phyloP scores from a whole-genome alignment of 768 basidiomycete species.

The Boletus speciosus region DNA sequence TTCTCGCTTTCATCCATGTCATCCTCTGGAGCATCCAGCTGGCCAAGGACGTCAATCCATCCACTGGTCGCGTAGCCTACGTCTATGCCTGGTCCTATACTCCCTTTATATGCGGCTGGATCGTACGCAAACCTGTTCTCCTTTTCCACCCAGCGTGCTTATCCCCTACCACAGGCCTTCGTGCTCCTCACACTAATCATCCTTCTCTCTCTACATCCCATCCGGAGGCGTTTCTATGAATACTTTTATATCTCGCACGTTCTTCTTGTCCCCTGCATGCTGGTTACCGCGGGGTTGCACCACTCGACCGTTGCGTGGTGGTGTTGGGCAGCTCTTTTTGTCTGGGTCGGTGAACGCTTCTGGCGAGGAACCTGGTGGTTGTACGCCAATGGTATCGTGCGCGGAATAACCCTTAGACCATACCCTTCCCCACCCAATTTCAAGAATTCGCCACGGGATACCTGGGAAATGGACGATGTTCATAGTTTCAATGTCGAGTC shows the following conservation, averaged over 20 bases:
- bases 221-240: constrained; percentile 57
- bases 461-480: constrained; percentile 27
- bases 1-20: constrained; percentile 57
- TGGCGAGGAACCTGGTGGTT: constrained; percentile 56
- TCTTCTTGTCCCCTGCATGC: constrained; percentile 56
- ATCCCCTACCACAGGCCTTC: constrained; percentile 45
- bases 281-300: constrained; percentile 61
- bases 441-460: constrained; percentile 7
- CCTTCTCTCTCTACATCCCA: constrained; percentile 44
- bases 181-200: constrained; percentile 50
- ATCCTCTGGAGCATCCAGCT: constrained; percentile 70
- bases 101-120: constrained; percentile 62
- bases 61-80: constrained; percentile 42
- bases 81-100: constrained; percentile 54
- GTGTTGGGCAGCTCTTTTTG: constrained; percentile 57
- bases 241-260: constrained; percentile 66
- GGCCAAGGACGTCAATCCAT: constrained; percentile 43
- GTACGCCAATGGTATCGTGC: constrained; percentile 54
- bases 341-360: constrained; percentile 64
- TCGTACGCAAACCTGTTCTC: constrained; percentile 35
- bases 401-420: constrained; percentile 13
- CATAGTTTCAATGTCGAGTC: constrained; percentile 6
- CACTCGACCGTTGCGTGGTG: constrained; percentile 65
- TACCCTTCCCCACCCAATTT: neutral
- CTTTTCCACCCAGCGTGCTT: neutral